These are phyloP conservation scores for Orbilia ellipsospora DNA, from an alignment of 2,329 filamentous ascomycete species.

Conservation along the genomic window DNA sequence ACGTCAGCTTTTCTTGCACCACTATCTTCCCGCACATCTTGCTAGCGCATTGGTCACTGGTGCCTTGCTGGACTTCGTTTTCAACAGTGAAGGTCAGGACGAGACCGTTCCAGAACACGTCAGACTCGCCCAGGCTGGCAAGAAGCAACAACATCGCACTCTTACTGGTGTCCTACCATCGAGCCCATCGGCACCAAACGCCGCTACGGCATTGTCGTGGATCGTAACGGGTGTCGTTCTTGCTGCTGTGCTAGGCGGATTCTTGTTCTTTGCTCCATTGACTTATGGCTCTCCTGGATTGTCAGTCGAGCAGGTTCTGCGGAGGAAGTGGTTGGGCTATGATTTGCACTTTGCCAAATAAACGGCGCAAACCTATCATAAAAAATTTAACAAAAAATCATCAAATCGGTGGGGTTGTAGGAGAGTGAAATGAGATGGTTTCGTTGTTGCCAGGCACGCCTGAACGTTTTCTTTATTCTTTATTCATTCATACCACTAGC, in stretches of 20 bases:
- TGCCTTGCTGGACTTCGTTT: slow-evolving; percentile 92
- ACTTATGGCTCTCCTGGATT: slow-evolving; percentile 96
- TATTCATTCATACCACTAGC: not conserved
- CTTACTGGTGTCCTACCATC: slow-evolving; percentile 60
- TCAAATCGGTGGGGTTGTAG: too few relatives aligned
- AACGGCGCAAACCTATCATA: slow-evolving; percentile 48
- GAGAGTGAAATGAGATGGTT: not conserved
- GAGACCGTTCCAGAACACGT: slow-evolving; percentile 65
- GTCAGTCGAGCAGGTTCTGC: slow-evolving; percentile 78
- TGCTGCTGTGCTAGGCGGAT: slow-evolving; percentile 78
- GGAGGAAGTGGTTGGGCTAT: slow-evolving; percentile 95
- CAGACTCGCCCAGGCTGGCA: slow-evolving; percentile 60
- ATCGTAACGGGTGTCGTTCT: slow-evolving; percentile 78
- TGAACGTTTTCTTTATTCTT: slow-evolving; percentile 2
- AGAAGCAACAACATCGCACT: slow-evolving; percentile 61
- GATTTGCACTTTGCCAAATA: slow-evolving; percentile 99
- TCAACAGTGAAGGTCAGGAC: slow-evolving; percentile 82
- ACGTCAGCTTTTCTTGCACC: slow-evolving; percentile 95
- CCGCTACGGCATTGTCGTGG: slow-evolving; percentile 69
- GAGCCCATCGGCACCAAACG: slow-evolving; percentile 30
- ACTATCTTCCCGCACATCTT: slow-evolving; percentile 94
- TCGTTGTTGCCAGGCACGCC: not conserved
- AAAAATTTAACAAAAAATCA: not conserved
- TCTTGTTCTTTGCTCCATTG: slow-evolving; percentile 85
- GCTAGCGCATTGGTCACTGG: slow-evolving; percentile 91